Evolutionary conservation across 2,329 filamentous ascomycete species (phyloP), one percentile per base, ranked within the genome.

Genomic region (Ceratocystis eucalypticola): DNA sequence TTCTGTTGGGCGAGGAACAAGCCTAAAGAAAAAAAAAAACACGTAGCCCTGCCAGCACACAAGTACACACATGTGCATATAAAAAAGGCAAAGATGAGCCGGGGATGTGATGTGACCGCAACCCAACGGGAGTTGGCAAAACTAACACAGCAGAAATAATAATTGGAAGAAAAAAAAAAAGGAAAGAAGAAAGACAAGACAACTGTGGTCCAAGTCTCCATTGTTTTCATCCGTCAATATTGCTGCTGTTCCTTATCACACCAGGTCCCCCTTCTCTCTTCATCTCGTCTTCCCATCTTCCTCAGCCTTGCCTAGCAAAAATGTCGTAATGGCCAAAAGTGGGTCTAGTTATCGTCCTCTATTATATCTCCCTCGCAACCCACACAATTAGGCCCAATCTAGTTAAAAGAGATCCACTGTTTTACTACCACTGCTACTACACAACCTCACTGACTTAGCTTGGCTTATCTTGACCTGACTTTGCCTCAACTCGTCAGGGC

Each of bases 361-460:
- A 48, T 66, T 57, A 57, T 62, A 5, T 63, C 59, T 66, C 61
- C 65, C 48, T 66, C 65, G 20, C 61, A 66, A 63, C 48, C 48
- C 33, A 59, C 20, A 25, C 65, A 67, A 55, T 64, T 67, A 67
- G 41, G 55, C 65, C 65, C 15, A 59, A 67, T 45, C 57, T 33
- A 53, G 65, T 64, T 67, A 67, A 67, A 41, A 67, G 65, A 66
- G 65, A 46, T 7, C 17, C 7, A 25, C 20, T 63, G 15, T 63
- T 50, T 33, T n/a, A 8, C 53, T 33, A 48, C 41, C 10, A 28
- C 3, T 50, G 37, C 7, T 5, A 53, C 44, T 30, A n/a, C 17
- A 53, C n/a, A n/a, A 30, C 44, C 10, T 12, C 37, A 4, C 12
- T 41, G 10, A 41, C 10, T 41, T 15, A 41, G 37, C 37, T 15